These are phyloP conservation scores for Pythium pyrilobum DNA, from an alignment of 352 stramenopile genomes.

Conservation along the genomic window DNA sequence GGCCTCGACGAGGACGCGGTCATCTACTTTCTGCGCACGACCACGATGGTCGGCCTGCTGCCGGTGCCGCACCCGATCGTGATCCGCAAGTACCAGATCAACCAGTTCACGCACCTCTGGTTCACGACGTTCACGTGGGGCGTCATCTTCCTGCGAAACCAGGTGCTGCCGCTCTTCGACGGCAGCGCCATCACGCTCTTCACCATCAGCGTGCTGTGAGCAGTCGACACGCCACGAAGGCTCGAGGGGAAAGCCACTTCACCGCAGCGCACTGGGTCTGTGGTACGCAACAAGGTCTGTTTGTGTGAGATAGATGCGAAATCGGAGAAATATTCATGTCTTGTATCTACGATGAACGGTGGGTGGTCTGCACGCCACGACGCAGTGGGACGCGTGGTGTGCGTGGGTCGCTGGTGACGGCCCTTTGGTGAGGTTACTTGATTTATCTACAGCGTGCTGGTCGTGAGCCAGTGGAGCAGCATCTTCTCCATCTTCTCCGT, in stretches of 20 bases:
- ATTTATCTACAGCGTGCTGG: constrained; percentile 26
- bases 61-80: constrained; percentile 97
- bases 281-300: no score
- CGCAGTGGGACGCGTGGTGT: neutral
- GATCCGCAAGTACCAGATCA: constrained; percentile 98
- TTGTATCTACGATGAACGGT: constrained; percentile 1
- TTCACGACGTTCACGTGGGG: constrained; percentile 99
- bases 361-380: neutral
- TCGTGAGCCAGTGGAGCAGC: constrained; percentile 62
- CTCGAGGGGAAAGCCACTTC: constrained; percentile 5
- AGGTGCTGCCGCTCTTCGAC: constrained; percentile 96
- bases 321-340: constrained; percentile 6
- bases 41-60: constrained; percentile 98
- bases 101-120: constrained; percentile 98
- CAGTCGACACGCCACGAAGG: neutral
- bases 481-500: constrained; percentile 72
- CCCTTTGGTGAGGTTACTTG: constrained; percentile 8
- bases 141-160: constrained; percentile 98
- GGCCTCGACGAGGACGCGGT: constrained; percentile 95
- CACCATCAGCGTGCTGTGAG: constrained; percentile 83
- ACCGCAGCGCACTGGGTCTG: neutral
- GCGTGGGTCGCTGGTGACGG: constrained; percentile 13
- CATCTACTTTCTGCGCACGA: constrained; percentile 94
- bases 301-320: constrained; percentile 9
- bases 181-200: constrained; percentile 96